Conservation (phyloP, 2,329 filamentous ascomycete species). For the Sporothrix inflata region DNA sequence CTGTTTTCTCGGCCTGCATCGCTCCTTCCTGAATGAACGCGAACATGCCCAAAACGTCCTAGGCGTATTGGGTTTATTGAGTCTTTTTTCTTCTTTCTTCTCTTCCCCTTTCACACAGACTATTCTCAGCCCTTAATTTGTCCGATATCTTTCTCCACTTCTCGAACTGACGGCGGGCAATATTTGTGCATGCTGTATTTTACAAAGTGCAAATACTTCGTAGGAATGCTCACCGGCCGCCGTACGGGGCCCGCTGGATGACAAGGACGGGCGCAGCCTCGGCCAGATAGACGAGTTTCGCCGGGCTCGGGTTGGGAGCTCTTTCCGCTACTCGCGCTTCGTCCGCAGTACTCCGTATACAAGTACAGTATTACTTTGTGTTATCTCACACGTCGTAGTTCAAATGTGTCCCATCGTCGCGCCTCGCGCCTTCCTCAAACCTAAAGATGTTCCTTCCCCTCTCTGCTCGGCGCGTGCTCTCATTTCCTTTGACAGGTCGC, state of each 20-base stretch:
- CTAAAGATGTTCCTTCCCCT: not conserved
- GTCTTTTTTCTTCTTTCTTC: not conserved
- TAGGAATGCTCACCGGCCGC: not conserved
- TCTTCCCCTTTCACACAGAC: not conserved
- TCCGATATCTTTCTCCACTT: slow-evolving; percentile 1
- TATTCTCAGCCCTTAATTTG: not conserved
- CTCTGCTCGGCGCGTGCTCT: not conserved
- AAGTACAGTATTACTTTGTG: too few relatives aligned
- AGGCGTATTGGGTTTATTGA: slow-evolving; percentile 1
- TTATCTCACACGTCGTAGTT: not conserved
- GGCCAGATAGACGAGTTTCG: not conserved
- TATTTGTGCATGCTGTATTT: not conserved
- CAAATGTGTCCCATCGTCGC: not conserved
- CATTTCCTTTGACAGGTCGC: slow-evolving; percentile 21
- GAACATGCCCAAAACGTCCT: slow-evolving; percentile 11
- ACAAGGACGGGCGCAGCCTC: not conserved
- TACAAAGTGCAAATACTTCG: not conserved
- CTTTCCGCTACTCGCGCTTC: not conserved
- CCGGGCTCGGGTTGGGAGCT: not conserved
- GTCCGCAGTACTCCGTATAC: not conserved
- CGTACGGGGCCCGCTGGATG: not conserved
- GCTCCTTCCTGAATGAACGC: not conserved
- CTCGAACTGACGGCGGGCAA: not conserved
- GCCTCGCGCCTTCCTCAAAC: not conserved
- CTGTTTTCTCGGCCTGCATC: not conserved